Conservation (phyloP, 495 filamentous ascomycete species). For the Staphylotrichum longicolle region DNA sequence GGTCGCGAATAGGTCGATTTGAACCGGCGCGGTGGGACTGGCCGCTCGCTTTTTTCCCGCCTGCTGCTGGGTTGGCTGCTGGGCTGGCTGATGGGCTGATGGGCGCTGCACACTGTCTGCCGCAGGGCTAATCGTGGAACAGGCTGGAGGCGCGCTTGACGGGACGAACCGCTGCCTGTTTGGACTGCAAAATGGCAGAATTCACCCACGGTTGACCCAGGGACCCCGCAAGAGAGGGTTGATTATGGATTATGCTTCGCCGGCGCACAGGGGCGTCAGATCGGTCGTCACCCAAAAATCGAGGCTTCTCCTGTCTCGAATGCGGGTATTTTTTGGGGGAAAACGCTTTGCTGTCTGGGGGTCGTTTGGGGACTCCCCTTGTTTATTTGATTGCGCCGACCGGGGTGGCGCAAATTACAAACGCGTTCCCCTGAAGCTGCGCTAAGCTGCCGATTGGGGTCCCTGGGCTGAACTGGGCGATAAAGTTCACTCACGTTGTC, state of each 20-base stretch:
- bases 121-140: constrained; percentile 18
- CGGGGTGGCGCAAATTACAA: constrained; percentile 39
- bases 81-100: not conserved
- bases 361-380: constrained; percentile 28
- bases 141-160: constrained; percentile 2
- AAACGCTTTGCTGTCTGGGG: constrained; percentile 22
- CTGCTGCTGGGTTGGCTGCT: too few species aligned
- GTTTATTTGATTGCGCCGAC: constrained; percentile 44
- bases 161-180: constrained; percentile 22
- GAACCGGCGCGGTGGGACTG: constrained; percentile 23
- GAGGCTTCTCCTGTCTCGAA: constrained; percentile 27
- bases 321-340: constrained; percentile 33
- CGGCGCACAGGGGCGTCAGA: constrained; percentile 31
- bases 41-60: constrained; percentile 8
- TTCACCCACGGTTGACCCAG: constrained; percentile 9
- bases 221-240: constrained; percentile 29
- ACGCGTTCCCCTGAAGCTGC: constrained; percentile 36
- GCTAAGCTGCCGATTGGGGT: constrained; percentile 20
- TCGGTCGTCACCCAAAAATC: constrained; percentile 19
- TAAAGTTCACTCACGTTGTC: constrained; percentile 8
- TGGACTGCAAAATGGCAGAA: constrained; percentile 21
- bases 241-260: constrained; percentile 21
- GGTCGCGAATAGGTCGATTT: constrained; percentile 16
- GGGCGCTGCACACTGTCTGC: constrained; percentile 1
- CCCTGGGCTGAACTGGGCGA: constrained; percentile 16